Evolutionary conservation across 768 basidiomycete species (phyloP).

Genomic region (Cyclocybe aegerita): DNA sequence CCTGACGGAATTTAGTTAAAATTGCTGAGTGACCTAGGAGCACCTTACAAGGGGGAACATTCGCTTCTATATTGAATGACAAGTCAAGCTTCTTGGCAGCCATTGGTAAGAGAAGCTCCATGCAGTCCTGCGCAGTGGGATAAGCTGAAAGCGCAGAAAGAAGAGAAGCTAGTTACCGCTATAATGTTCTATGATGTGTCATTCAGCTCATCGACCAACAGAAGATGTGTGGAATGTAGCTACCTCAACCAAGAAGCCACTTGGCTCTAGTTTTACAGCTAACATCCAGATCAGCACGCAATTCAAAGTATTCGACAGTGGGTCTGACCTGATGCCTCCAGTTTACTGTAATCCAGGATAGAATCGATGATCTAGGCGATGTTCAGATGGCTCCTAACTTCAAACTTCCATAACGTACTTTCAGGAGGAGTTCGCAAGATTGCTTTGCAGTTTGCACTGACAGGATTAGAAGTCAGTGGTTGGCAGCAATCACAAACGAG

Average conservation of each 20-base stretch:
- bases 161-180: constrained; percentile 42
- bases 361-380: constrained; percentile 64
- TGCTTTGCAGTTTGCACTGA: constrained; percentile 76
- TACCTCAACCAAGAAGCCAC: constrained; percentile 65
- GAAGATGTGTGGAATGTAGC: constrained; percentile 5
- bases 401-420: constrained; percentile 34
- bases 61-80: constrained; percentile 67
- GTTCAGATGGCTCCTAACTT: neutral
- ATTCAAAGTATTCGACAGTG: neutral
- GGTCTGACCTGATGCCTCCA: constrained; percentile 65
- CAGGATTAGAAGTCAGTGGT: constrained; percentile 5
- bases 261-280: constrained; percentile 72
- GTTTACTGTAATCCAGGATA: constrained; percentile 77
- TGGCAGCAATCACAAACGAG: neutral
- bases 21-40: too few relatives aligned
- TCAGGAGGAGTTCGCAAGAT: constrained; percentile 71
- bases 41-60: constrained; percentile 61
- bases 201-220: neutral
- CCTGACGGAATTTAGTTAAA: constrained; percentile 30
- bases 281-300: constrained; percentile 3
- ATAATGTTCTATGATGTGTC: constrained; percentile 49
- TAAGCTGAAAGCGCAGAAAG: neutral
- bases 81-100: constrained; percentile 74
- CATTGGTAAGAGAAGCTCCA: constrained; percentile 75
- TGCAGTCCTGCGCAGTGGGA: constrained; percentile 53